phyloP scores from a whole-genome alignment of 192 early-diverging fungal genomes.

The Coemansia sp. region DNA sequence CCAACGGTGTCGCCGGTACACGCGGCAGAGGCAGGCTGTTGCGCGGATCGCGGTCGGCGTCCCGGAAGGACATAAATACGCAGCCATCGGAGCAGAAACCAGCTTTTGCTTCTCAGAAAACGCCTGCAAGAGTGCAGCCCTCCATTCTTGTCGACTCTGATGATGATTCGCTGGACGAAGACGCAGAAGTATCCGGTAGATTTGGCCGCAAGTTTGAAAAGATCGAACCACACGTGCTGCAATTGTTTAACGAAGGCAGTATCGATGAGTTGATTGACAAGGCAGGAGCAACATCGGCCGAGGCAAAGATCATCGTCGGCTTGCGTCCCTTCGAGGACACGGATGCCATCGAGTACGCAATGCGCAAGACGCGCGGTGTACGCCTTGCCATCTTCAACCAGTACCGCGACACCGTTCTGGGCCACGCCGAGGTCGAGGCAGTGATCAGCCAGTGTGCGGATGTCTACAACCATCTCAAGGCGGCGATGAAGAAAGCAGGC shows the following conservation, averaged over 20 bases:
- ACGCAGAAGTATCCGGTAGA: not conserved
- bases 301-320: conserved; percentile 42
- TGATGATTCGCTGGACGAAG: conserved; percentile 28
- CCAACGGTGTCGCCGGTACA: not conserved
- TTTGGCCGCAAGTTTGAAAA: conserved; percentile 26
- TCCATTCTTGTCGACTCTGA: conserved; percentile 14
- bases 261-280: conserved; percentile 37
- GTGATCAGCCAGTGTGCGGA: conserved; percentile 53
- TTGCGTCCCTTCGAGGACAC: conserved; percentile 62
- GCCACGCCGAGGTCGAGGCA: conserved; percentile 50
- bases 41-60: conserved; percentile 30
- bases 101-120: conserved; percentile 6
- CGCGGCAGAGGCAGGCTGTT: conserved; percentile 19
- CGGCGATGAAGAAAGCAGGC: conserved; percentile 35
- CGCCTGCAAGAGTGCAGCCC: conserved; percentile 13
- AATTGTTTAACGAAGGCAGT: conserved; percentile 35
- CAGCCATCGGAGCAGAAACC: not conserved
- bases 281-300: conserved; percentile 30
- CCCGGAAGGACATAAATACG: not conserved
- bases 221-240: conserved; percentile 42
- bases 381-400: conserved; percentile 60
- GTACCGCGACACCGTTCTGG: conserved; percentile 45
- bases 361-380: conserved; percentile 59
- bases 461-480: conserved; percentile 37
- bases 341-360: conserved; percentile 51